These are phyloP conservation scores for Endotrypanum monterogeii DNA, from an alignment of 208 protist genomes.

Conservation along the genomic window DNA sequence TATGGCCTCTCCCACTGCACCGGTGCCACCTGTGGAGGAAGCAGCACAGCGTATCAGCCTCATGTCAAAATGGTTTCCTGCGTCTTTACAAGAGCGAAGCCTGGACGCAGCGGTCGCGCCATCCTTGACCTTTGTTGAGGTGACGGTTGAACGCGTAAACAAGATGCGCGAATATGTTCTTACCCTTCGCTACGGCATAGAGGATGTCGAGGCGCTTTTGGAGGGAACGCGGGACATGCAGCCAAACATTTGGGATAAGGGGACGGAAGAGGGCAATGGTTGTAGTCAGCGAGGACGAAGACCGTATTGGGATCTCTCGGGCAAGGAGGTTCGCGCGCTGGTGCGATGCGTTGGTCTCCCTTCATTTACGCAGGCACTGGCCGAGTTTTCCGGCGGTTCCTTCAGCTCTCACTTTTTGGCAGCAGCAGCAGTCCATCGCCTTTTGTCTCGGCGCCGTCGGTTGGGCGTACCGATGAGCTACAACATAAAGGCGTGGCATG, in stretches of 20 bases:
- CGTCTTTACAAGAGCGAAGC: constrained; percentile 61
- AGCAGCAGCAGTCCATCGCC: constrained; percentile 5
- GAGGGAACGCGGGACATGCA: constrained; percentile 17
- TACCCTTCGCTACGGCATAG: constrained; percentile 54
- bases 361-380: constrained; percentile 17
- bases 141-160: constrained; percentile 51
- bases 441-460: constrained; percentile 14
- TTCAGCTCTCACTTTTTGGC: not conserved
- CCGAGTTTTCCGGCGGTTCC: constrained; percentile 20
- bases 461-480: constrained; percentile 17
- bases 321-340: constrained; percentile 11
- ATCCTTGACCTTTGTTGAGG: constrained; percentile 36
- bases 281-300: not conserved
- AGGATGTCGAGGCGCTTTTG: constrained; percentile 55
- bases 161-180: constrained; percentile 64
- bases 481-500: constrained; percentile 39
- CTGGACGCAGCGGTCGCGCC: constrained; percentile 58
- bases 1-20: constrained; percentile 19
- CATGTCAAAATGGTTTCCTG: constrained; percentile 82
- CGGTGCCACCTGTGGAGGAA: constrained; percentile 22
- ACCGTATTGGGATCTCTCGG: constrained; percentile 18
- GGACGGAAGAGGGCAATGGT: not conserved
- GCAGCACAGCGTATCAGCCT: constrained; percentile 34
- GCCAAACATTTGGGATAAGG: not conserved
- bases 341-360: constrained; percentile 4